Evolutionary conservation across 257 asterid species (phyloP), one percentile per base, ranked within the genome.

Genomic region (Nicotiana noctiflora): DNA sequence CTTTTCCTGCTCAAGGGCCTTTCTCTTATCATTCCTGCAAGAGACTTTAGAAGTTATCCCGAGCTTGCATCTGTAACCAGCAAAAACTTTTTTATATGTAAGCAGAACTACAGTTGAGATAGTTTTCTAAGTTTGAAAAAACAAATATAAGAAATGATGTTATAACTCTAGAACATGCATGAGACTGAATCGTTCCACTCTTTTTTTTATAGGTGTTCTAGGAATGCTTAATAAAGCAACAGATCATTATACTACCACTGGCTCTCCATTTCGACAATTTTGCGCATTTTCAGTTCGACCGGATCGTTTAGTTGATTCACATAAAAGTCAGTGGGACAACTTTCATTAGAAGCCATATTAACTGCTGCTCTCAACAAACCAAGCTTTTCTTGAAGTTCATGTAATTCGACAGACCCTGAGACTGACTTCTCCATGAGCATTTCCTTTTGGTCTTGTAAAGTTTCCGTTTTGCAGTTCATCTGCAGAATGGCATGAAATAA

Each of bases 1-100:
- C 79, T 78, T 88, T 82, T 86, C 86, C 86, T 91, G 97, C 77
- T 76, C 89, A 83, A 90, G 82, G 81, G 89, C 79, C 62, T 79
- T 79, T 84, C 80, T 85, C 21, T 56, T 51, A 8, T 86, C 86
- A 77, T 79, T 84, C 93, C 98, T 94, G 91, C 86, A 86, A 65
- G 53, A 79, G 83, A 83, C 19, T 55, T 79, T 44, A 67, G 56
- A n/a, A 72, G 18, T 53, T 53, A 53, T 13, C 21, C 59, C 5
- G 5, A 51, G 55, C 55, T 51, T 51, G 55, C 3, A 10, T 49
- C 55, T 12, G 55, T 49, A 49, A 49, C 55, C 15, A 15, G 59
- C 8, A 4, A 53, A 53, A 53, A 53, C n/a, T 14, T 53, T 53
- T 53, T 5, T 13, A 53, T 53, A 53, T 53, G 59, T 15, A 53